These are phyloP conservation scores for Petasospora rhodanensis DNA, from an alignment of 1,139 yeast genomes.

Conservation along the genomic window DNA sequence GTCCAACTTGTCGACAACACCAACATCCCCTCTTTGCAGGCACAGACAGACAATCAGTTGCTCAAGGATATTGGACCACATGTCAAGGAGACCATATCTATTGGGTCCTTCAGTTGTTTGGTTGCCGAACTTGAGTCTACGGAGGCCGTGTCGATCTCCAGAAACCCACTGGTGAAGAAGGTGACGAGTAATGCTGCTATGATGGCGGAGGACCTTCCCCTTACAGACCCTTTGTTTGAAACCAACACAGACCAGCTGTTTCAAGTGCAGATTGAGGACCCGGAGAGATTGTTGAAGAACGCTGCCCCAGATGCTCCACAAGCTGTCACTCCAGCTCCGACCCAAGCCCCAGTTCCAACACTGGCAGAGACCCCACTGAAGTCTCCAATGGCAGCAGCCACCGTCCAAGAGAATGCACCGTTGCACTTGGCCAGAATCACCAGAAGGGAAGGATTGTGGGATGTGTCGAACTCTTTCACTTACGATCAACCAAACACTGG, in stretches of 20 bases:
- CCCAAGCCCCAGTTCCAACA: too few relatives aligned
- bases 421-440: constrained; percentile 64
- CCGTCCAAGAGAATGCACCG: constrained; percentile 51
- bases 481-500: constrained; percentile 47
- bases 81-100: constrained; percentile 42
- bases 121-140: constrained; percentile 52
- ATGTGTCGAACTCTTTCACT: constrained; percentile 37
- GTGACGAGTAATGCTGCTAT: constrained; percentile 5
- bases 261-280: constrained; percentile 10
- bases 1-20: constrained; percentile 5
- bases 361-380: too few relatives aligned
- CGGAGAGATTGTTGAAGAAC: too few relatives aligned
- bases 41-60: constrained; percentile 2
- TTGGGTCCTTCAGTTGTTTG: constrained; percentile 64
- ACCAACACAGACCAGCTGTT: constrained; percentile 1
- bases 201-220: constrained; percentile 2
- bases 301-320: too few relatives aligned
- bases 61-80: constrained; percentile 39
- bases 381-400: constrained; percentile 27
- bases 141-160: constrained; percentile 40
- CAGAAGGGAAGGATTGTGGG: constrained; percentile 47
- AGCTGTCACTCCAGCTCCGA: too few relatives aligned
- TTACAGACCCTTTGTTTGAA: constrained; percentile 1
- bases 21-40: constrained; percentile 4
- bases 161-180: constrained; percentile 43